These are phyloP conservation scores for Prunus armeniaca DNA, from an alignment of 306 rosid species.

Conservation along the genomic window DNA sequence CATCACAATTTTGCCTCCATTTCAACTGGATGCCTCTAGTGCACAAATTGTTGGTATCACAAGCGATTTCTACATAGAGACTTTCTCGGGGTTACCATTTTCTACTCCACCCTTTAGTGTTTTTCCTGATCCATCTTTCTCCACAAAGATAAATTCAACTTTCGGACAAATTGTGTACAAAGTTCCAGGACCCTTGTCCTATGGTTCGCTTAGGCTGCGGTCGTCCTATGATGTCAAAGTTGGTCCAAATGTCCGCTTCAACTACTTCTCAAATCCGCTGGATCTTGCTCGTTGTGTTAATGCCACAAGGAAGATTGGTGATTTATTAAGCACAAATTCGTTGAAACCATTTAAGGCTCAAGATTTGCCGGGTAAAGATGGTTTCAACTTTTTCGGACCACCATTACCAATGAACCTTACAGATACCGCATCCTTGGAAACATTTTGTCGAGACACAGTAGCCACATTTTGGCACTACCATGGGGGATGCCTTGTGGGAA, in stretches of 20 bases:
- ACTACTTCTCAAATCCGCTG: background rate
- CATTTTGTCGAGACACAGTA: no score
- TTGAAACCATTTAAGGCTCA: background rate
- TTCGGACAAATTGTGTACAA: no score
- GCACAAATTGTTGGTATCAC: no score
- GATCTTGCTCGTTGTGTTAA: slow-evolving; percentile 15
- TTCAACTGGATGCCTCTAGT: no score
- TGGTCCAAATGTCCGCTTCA: slow-evolving; percentile 3
- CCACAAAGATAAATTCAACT: no score
- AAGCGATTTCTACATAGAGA: no score
- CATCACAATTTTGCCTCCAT: no score
- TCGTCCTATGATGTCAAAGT: background rate
- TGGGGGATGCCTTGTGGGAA: no score
- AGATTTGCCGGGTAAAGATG: background rate
- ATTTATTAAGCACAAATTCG: slow-evolving; percentile 4
- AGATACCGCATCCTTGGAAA: background rate
- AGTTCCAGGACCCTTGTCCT: background rate
- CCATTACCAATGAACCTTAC: background rate
- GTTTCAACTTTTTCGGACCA: background rate
- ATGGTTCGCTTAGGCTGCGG: background rate
- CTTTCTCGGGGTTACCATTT: no score
- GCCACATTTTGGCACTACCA: no score
- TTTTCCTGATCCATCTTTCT: no score
- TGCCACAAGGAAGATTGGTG: slow-evolving; percentile 18
- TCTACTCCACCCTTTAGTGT: no score